Conservation (phyloP, 306 rosid species). For the Clitoria ternatea region DNA sequence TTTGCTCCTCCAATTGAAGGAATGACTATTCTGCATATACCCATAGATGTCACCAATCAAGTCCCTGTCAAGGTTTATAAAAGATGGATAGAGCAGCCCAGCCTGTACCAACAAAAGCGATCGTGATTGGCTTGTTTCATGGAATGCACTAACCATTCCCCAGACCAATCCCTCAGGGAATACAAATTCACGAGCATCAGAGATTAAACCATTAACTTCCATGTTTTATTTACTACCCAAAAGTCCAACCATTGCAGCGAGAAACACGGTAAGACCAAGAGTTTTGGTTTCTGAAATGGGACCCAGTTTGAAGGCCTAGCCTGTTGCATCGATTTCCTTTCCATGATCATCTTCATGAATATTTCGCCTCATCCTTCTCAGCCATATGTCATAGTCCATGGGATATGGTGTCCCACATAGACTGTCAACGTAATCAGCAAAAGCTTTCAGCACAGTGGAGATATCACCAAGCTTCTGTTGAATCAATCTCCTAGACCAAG, state of each 20-base stretch:
- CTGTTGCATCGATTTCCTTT: constrained; percentile 64
- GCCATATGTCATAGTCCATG: constrained; percentile 88
- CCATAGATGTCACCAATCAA: constrained; percentile 28
- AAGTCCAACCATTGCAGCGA: constrained; percentile 25
- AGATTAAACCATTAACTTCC: constrained; percentile 24
- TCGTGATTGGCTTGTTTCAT: constrained; percentile 23
- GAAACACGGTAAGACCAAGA: constrained; percentile 25
- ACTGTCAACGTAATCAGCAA: constrained; percentile 95
- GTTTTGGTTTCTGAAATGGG: constrained; percentile 20
- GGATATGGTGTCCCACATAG: constrained; percentile 97
- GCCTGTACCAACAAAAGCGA: constrained; percentile 8
- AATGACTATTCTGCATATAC: constrained; percentile 27
- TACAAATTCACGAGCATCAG: constrained; percentile 26
- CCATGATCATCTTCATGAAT: constrained; percentile 75
- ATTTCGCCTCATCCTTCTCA: constrained; percentile 81
- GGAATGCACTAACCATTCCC: constrained; percentile 18
- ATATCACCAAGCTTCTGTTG: constrained; percentile 94
- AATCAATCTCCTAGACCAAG: constrained; percentile 91
- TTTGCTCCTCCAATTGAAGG: constrained; percentile 32
- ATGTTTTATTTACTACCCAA: constrained; percentile 33
- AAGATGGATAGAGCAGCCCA: constrained; percentile 16
- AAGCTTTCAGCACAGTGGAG: constrained; percentile 85
- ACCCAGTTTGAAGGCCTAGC: constrained; percentile 39
- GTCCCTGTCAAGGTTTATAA: constrained; percentile 17
- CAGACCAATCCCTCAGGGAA: constrained; percentile 21